Percentiles rank a stretch among this genome's conserved stretches.
phyloP scores from a whole-genome alignment of 2,329 filamentous ascomycete species.

The Penicillium expansum region DNA sequence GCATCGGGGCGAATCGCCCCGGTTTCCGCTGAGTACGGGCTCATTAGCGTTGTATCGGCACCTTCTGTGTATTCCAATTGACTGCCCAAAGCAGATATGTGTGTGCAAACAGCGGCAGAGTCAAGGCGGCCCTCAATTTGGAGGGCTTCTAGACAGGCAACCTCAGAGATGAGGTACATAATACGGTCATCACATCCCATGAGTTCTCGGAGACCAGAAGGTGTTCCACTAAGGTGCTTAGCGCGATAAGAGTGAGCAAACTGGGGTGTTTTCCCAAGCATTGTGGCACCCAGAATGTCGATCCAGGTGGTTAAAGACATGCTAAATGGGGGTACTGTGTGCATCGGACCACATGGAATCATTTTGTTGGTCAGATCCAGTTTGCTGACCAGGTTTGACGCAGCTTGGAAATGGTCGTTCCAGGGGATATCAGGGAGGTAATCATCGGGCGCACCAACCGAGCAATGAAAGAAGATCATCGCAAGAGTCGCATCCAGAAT shows the following conservation, averaged over 20 bases:
- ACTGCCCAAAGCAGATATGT: constrained; percentile 79
- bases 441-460: constrained; percentile 82
- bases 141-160: constrained; percentile 88
- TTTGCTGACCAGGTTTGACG: constrained; percentile 78
- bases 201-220: constrained; percentile 79
- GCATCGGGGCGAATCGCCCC: constrained; percentile 78
- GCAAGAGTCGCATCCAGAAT: constrained; percentile 90
- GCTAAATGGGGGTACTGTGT: constrained; percentile 91
- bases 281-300: constrained; percentile 91
- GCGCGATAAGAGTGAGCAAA: constrained; percentile 96
- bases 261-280: constrained; percentile 78
- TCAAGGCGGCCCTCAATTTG: constrained; percentile 75
- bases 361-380: no score
- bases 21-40: constrained; percentile 55
- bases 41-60: constrained; percentile 59
- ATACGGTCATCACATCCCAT: constrained; percentile 98
- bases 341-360: no score
- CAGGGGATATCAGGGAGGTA: constrained; percentile 87
- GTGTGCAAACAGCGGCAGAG: constrained; percentile 79
- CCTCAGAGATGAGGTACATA: constrained; percentile 98
- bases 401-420: constrained; percentile 96
- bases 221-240: constrained; percentile 69
- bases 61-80: constrained; percentile 81
- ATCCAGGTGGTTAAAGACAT: constrained; percentile 91
- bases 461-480: constrained; percentile 95